Base-by-base conservation (phyloP, 2,329 filamentous ascomycete genomes). In the Ophiostoma fasciatum region DNA sequence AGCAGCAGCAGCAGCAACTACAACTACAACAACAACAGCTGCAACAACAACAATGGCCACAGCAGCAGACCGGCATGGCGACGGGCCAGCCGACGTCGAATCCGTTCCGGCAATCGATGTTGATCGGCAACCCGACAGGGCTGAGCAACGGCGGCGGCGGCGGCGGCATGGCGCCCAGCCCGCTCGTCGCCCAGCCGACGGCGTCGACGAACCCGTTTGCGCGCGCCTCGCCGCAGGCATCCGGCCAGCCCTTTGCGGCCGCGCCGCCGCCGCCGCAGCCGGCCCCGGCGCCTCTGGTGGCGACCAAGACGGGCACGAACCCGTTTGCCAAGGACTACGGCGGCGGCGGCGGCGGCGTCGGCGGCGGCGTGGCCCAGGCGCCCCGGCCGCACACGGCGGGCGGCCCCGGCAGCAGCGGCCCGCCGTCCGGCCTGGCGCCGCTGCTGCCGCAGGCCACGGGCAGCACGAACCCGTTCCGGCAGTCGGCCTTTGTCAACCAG, bases 401-500 rank as follows among this genome's bases (percentile, higher is more conserved):
- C 68, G 37, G 73, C 82, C 3, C 82, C 87, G 49, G 70, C 79
- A 3, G 94, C 87, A 1, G 84, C 5, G 13, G n/a, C 10, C 28
- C 34, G 7, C 27, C 28, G 1, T 15, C 35, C n/a, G 19, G 22
- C 32, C 60, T 58, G 15, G 57, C 58, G 23, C 57, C 55, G 10
- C 59, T 90, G 5, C 68, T 69, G 36, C 74, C 84, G 3, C 84
- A 88, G 49, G 71, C 79, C 2, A 94, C 87, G 0, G 87, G 85
- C 8, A 84, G 74, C 49, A 94, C 87, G 3, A 98, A 98, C 50
- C 90, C 90, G 1, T 96, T 96, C 68, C 73, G 90, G 13, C 85
- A 96, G 52, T 83, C 81, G 31, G 75, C 78, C 4, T 93, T 94
- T 54, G 78, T 93, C 35, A 90, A 93, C 51, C 85, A 93, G 50